Conservation (phyloP, 2,329 filamentous ascomycete species). For the Fusarium torreyae region DNA sequence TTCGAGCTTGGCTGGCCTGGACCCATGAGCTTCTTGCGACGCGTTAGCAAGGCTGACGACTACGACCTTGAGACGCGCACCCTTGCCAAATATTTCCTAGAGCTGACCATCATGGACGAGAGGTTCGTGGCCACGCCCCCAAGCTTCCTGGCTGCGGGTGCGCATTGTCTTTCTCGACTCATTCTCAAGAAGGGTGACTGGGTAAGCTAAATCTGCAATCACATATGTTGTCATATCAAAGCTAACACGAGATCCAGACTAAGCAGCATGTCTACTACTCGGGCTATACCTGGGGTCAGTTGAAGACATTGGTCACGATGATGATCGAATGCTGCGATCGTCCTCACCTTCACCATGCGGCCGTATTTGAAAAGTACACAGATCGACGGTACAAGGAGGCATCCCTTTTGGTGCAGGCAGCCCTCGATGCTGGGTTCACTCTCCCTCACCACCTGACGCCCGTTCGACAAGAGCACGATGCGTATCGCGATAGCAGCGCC, state of each 20-base stretch:
- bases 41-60: conserved; percentile 98
- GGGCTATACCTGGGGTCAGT: conserved; percentile 89
- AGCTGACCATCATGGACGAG: conserved; percentile 98
- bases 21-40: conserved; percentile 96
- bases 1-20: conserved; percentile 99
- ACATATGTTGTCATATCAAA: not conserved
- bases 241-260: conserved; percentile 70
- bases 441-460: conserved; percentile 62
- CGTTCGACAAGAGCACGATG: conserved; percentile 52
- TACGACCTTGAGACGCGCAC: conserved; percentile 97
- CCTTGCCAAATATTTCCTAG: conserved; percentile 96
- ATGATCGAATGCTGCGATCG: conserved; percentile 91
- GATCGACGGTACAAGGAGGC: conserved; percentile 90
- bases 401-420: conserved; percentile 82
- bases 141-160: conserved; percentile 91
- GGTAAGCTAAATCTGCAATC: conserved; percentile 70
- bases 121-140: conserved; percentile 93
- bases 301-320: conserved; percentile 81
- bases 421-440: conserved; percentile 74
- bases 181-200: conserved; percentile 94
- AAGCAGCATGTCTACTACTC: conserved; percentile 92
- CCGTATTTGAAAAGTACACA: conserved; percentile 93
- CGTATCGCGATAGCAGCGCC: conserved; percentile 41
- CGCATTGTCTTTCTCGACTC: conserved; percentile 90
- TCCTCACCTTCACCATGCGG: conserved; percentile 84